phyloP scores from a whole-genome alignment of 2,329 filamentous ascomycete species.

The Penicillium fuscoglaucum region DNA sequence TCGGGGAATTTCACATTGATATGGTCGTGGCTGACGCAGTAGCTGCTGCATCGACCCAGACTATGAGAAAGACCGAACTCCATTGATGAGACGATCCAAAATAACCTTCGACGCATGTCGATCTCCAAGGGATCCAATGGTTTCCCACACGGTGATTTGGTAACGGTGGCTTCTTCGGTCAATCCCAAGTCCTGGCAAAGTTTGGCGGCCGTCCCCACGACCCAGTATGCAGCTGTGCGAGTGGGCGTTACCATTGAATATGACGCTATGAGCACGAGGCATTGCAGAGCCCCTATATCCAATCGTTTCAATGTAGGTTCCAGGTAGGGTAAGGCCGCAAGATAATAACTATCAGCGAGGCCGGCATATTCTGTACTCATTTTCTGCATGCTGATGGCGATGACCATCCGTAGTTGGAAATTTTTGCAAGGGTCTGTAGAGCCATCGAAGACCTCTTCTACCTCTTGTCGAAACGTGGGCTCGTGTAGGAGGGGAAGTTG shows the following conservation, averaged over 20 bases:
- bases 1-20: constrained; percentile 86
- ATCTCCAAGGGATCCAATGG: constrained; percentile 70
- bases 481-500: constrained; percentile 88
- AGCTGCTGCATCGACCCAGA: constrained; percentile 81
- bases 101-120: constrained; percentile 84
- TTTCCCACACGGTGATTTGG: constrained; percentile 59
- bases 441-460: constrained; percentile 78
- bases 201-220: constrained; percentile 82
- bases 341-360: constrained; percentile 89
- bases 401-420: constrained; percentile 85
- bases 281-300: constrained; percentile 87
- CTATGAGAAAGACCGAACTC: constrained; percentile 85
- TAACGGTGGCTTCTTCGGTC: constrained; percentile 85
- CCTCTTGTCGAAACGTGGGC: constrained; percentile 69
- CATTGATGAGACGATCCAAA: constrained; percentile 86
- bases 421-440: constrained; percentile 78
- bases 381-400: constrained; percentile 93
- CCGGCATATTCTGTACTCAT: constrained; percentile 87
- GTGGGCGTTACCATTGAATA: constrained; percentile 93
- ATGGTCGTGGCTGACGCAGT: constrained; percentile 77
- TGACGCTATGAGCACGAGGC: constrained; percentile 79
- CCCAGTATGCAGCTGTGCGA: constrained; percentile 87
- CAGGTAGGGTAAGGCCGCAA: constrained; percentile 81
- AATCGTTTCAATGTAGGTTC: constrained; percentile 83
- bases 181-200: constrained; percentile 87